Base-by-base conservation (phyloP, 257 asterid genomes). In the Fraxinus excelsior region DNA sequence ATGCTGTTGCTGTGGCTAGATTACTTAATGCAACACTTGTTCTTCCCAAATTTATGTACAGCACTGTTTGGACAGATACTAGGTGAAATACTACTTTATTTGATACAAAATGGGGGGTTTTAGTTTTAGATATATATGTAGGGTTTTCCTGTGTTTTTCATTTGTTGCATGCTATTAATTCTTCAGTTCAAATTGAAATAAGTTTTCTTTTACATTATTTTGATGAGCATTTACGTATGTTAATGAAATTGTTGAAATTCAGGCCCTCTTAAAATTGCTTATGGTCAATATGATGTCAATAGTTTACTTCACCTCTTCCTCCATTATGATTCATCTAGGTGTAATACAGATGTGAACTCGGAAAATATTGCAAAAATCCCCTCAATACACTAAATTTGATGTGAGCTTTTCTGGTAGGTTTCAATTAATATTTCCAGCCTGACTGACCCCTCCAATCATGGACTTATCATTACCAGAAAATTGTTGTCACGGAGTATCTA, bases 1-100 rank as follows among this genome's bases (percentile, higher is more conserved):
- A 96, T 93, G 96, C 93, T 62, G 99, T 96, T 81, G 93, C 99
- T 82, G 81, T 96, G 81, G 96, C 98, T 74, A 89, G 99, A 86
- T 90, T 96, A 82, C 97, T 96, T 76, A 87, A 96, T 84, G 97
- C 99, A n/a, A 90, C 95, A 4, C 97, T 96, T 78, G 97, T 96
- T 86, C 91, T 96, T 84, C 98, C 99, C 58, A 86, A 79, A 60
- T 90, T 96, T 84, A 83, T 96, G 97, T 96, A 90, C 88, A 93
- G 97, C 91, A 91, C 92, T 31, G 99, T 96, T 64, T 96, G 99
- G 99, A 89, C 82, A 84, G 99, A 96, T 85, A 44, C 85, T 51
- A 96, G 99, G 97, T 92, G 76, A 85, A 76, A 76, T 78, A 66
- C 58, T 69, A 29, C 67, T 82, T 67, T n/a, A 70, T 72, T 60